These are phyloP conservation scores for Dimocarpus longan DNA, from an alignment of 345 rosid species.

Conservation along the genomic window DNA sequence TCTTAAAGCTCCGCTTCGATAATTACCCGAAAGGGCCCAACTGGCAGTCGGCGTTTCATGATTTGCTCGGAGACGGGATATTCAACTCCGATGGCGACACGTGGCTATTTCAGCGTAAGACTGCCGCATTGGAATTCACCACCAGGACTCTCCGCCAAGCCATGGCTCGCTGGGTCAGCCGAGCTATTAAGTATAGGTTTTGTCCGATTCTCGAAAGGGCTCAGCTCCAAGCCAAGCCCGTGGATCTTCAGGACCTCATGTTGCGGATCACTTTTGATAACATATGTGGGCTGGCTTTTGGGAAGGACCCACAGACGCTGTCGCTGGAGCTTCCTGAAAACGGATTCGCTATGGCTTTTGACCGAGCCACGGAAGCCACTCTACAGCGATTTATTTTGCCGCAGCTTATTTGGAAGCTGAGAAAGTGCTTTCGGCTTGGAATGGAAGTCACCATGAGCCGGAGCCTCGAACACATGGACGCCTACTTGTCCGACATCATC, in stretches of 20 bases:
- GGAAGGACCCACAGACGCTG: slow-evolving; percentile 67
- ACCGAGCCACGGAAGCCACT: slow-evolving; percentile 76
- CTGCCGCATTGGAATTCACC: slow-evolving; percentile 86
- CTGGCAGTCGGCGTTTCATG: slow-evolving; percentile 80
- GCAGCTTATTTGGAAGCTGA: slow-evolving; percentile 60
- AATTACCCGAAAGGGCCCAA: slow-evolving; percentile 81
- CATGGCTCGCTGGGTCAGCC: slow-evolving; percentile 78
- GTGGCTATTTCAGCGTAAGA: slow-evolving; percentile 78
- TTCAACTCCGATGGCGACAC: slow-evolving; percentile 78
- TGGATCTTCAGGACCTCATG: slow-evolving; percentile 70
- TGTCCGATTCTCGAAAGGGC: slow-evolving; percentile 66
- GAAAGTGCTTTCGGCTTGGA: slow-evolving; percentile 65
- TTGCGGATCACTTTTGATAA: slow-evolving; percentile 81
- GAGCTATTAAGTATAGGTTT: slow-evolving; percentile 63
- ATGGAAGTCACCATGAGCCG: slow-evolving; percentile 61
- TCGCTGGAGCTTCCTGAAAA: slow-evolving; percentile 58
- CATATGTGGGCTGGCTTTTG: slow-evolving; percentile 80
- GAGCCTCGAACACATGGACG: slow-evolving; percentile 55
- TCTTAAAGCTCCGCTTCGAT: slow-evolving; percentile 67
- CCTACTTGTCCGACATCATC: slow-evolving; percentile 62
- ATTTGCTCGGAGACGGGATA: slow-evolving; percentile 72
- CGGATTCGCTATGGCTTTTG: slow-evolving; percentile 66
- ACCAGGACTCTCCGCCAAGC: slow-evolving; percentile 81
- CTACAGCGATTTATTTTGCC: slow-evolving; percentile 73
- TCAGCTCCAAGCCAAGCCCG: slow-evolving; percentile 38